Evolutionary conservation across 2,329 filamentous ascomycete genomes (phyloP), one percentile per base, ranked within the genome.

Genomic region (Dactylellina haptotyla): DNA sequence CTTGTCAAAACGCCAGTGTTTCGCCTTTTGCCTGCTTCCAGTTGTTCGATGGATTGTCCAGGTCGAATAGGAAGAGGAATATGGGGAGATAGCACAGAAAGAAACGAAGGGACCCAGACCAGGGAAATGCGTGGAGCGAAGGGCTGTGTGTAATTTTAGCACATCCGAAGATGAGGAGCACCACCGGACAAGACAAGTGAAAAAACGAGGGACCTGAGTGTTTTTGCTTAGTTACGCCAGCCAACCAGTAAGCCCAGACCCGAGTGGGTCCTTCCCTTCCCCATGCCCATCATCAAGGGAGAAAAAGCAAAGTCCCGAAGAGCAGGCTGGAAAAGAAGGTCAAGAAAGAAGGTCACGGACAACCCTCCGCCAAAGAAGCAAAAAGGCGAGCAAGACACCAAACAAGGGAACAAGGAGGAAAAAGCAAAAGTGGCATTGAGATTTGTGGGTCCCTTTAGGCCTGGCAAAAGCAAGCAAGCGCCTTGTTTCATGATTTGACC

Each of bases 61-160:
- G 32, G 48, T n/a, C 50, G 51, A 57, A 66, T 66, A 57, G 51
- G 62, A 57, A 66, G 46, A 26, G 51, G 50, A 34, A 50, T 41
- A 12, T 41, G 39, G 39, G 3, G 41, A n/a, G 18, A n/a, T 12
- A 37, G 25, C 39, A 20, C 4, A 12, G 25, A 50, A 28, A 8
- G n/a, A 48, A 23, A 20, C 12, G 5, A 28, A 50, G n/a, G 41
- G n/a, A 25, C 18, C 30, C 26, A 8, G 5, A 37, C 20, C 12
- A 20, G n/a, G 41, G 41, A 45, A 46, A 30, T 53, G 48, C 28
- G 26, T 32, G 28, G 28, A 25, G 48, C 25, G 25, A 48, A 32
- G n/a, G 50, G 64, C 46, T 61, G 53, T 66, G 69, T 59, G 69
- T 73, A 73, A 73, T 73, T 73, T 73, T 73, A 73, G 69, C 69